Evolutionary conservation across 2,329 filamentous ascomycete genomes (phyloP).

Genomic region (Cladophialophora carrionii): DNA sequence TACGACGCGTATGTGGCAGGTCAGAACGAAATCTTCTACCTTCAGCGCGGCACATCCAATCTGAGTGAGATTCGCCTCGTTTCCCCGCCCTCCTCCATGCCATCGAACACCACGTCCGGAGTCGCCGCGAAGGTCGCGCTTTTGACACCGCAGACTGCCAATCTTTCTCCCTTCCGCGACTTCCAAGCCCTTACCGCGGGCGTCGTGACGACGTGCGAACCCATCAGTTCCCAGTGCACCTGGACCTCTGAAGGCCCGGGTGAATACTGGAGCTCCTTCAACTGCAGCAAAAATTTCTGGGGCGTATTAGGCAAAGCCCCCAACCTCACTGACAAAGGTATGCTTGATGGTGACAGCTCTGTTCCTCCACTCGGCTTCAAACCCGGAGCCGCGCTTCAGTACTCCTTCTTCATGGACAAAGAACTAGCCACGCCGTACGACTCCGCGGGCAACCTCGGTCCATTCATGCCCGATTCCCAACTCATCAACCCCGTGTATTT

Average conservation of each 20-base stretch:
- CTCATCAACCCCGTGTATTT: constrained; percentile 36
- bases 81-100: constrained; percentile 1
- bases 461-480: constrained; percentile 28
- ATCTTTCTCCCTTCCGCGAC: constrained; percentile 26
- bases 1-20: constrained; percentile 23
- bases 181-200: constrained; percentile 33
- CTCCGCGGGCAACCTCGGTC: constrained; percentile 21
- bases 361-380: constrained; percentile 34
- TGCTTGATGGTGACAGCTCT: constrained; percentile 19
- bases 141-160: constrained; percentile 27
- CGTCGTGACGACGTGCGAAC: constrained; percentile 32
- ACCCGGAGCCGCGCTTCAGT: constrained; percentile 30
- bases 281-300: constrained; percentile 36
- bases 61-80: constrained; percentile 30
- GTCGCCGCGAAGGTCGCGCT: constrained; percentile 27
- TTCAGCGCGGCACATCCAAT: constrained; percentile 31
- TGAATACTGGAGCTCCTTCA: constrained; percentile 31
- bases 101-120: constrained; percentile 12
- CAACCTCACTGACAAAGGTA: constrained; percentile 22
- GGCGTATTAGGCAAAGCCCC: constrained; percentile 33
- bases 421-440: constrained; percentile 32
- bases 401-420: constrained; percentile 33
- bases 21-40: constrained; percentile 34
- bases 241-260: constrained; percentile 25
- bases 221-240: constrained; percentile 30